Percentiles rank a stretch among this genome's conserved stretches.
phyloP scores from a whole-genome alignment of 345 rosid species.

The Theobroma cacao region DNA sequence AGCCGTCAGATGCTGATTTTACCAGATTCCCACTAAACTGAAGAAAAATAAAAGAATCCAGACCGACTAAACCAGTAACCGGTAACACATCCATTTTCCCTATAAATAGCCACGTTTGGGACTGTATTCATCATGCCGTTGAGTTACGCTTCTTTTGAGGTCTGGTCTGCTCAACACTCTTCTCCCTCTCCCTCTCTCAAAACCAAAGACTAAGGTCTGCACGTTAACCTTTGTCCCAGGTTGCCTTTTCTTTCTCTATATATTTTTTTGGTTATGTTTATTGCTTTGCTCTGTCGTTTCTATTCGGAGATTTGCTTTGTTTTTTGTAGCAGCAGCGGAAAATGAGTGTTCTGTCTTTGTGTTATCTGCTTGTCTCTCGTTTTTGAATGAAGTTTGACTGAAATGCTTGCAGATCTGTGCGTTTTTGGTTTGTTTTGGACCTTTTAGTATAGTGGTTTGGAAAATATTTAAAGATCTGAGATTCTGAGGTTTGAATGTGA shows the following conservation, averaged over 20 bases:
- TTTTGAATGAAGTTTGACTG: background rate
- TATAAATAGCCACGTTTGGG: constrained; percentile 22
- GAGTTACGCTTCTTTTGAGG: background rate
- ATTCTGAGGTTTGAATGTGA: background rate
- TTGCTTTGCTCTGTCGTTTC: background rate
- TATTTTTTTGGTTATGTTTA: background rate
- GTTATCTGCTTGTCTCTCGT: background rate
- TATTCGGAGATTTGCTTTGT: background rate
- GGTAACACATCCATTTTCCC: constrained; percentile 10
- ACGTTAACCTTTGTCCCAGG: constrained; percentile 10
- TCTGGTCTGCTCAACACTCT: constrained; percentile 17
- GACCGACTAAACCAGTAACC: constrained; percentile 17
- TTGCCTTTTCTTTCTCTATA: background rate
- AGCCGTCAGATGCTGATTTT: background rate
- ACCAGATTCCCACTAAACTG: constrained; percentile 11
- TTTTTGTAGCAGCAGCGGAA: background rate
- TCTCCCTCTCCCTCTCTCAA: background rate
- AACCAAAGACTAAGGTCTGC: constrained; percentile 11
- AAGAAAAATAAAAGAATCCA: background rate
- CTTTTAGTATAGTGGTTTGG: background rate
- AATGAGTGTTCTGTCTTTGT: background rate
- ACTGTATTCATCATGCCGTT: background rate
- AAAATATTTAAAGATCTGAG: constrained; percentile 12
- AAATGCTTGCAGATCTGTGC: constrained; percentile 20
- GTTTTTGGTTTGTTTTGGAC: background rate